These are phyloP conservation scores for Phytophthora pinifolia DNA, from an alignment of 352 stramenopile genomes.

Conservation along the genomic window DNA sequence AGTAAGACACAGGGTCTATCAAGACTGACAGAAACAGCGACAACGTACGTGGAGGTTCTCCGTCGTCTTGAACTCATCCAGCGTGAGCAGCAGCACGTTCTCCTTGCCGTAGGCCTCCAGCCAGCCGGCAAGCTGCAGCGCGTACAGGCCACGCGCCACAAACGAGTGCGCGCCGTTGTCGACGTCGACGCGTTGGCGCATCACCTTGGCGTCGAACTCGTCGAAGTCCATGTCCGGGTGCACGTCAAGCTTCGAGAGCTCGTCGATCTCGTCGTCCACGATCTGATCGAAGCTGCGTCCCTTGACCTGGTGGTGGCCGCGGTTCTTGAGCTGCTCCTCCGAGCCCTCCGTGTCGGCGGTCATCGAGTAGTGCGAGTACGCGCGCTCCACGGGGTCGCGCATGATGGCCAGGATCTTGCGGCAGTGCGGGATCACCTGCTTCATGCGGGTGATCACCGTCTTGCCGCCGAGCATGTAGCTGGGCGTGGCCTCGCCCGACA, in stretches of 20 bases:
- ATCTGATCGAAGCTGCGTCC: constrained; percentile 71
- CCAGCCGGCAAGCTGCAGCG: constrained; percentile 93
- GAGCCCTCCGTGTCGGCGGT: constrained; percentile 75
- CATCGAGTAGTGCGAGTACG: constrained; percentile 91
- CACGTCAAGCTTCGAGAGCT: constrained; percentile 59
- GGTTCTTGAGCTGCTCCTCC: constrained; percentile 75
- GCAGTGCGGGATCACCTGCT: constrained; percentile 74
- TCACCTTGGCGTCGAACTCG: constrained; percentile 64
- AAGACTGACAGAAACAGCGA: background rate
- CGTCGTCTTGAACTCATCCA: constrained; percentile 92
- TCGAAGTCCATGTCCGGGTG: constrained; percentile 76
- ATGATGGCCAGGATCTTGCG: constrained; percentile 85
- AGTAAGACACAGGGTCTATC: constrained; percentile 8
- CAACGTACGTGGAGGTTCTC: constrained; percentile 60
- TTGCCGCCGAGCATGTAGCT: constrained; percentile 90
- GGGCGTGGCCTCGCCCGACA: constrained; percentile 93
- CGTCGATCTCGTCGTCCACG: constrained; percentile 68
- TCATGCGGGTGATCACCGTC: constrained; percentile 72
- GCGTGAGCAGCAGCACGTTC: constrained; percentile 91
- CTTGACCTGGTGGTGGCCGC: constrained; percentile 68
- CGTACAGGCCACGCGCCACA: constrained; percentile 92
- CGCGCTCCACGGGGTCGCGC: constrained; percentile 80
- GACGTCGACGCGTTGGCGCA: constrained; percentile 43
- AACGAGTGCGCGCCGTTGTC: constrained; percentile 84
- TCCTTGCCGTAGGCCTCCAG: constrained; percentile 86